Conservation (phyloP, 345 rosid genomes). For the Brassica rapa region DNA sequence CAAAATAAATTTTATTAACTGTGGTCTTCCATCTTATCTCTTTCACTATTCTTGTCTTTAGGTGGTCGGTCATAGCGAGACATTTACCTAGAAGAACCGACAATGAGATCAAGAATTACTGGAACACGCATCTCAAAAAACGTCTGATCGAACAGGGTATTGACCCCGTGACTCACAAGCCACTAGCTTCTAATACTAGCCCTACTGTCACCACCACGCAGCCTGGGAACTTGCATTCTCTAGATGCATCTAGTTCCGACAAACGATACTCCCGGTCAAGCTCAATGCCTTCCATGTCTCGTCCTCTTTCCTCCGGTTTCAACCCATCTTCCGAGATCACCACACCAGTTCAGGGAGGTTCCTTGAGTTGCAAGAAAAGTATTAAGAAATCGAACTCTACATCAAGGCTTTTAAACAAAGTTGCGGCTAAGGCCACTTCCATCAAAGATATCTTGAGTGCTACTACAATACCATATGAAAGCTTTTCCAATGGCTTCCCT, state of each 20-base stretch:
- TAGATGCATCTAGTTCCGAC: constrained; percentile 20
- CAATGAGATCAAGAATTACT: constrained; percentile 68
- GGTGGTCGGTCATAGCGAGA: constrained; percentile 74
- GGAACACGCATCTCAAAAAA: constrained; percentile 74
- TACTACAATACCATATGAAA: constrained; percentile 18
- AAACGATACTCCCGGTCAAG: constrained; percentile 17
- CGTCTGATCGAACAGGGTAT: constrained; percentile 70
- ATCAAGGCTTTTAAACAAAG: constrained; percentile 28
- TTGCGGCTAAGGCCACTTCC: constrained; percentile 9
- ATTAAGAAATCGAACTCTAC: constrained; percentile 1
- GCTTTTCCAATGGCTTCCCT: constrained; percentile 21
- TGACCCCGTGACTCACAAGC: constrained; percentile 77
- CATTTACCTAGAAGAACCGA: constrained; percentile 70
- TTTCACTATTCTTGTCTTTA: constrained; percentile 9
- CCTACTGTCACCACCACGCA: constrained; percentile 4
- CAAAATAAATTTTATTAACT: not conserved
- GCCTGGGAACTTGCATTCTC: not conserved
- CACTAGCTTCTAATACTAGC: constrained; percentile 31
- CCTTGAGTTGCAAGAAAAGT: constrained; percentile 12
- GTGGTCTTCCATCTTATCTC: not conserved
- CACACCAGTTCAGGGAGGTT: not conserved
- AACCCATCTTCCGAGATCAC: constrained; percentile 1
- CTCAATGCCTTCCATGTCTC: constrained; percentile 31
- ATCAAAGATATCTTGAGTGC: constrained; percentile 24
- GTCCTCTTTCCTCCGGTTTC: not conserved